A percentile compares a stretch with the other conserved stretches of the same genome.
phyloP scores from a whole-genome alignment of 164 flowering plant genomes.

The Hamamelis virginiana region DNA sequence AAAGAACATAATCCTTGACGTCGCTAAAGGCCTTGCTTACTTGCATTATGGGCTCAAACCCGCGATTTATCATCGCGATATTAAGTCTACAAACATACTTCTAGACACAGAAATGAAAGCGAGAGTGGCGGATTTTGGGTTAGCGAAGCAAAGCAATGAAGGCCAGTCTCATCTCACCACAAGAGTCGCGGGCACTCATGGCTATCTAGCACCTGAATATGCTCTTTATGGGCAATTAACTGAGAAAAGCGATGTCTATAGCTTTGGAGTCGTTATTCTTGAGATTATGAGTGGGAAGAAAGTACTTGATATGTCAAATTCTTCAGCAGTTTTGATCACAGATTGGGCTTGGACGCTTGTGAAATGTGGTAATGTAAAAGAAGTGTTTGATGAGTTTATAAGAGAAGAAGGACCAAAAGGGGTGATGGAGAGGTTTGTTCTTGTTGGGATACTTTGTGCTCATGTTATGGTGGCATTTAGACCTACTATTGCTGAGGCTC shows the following conservation, averaged over 20 bases:
- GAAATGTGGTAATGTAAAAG: slow-evolving; percentile 24
- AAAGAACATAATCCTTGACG: slow-evolving; percentile 38
- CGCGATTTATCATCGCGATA: slow-evolving; percentile 35
- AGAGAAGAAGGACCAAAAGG: slow-evolving; percentile 32
- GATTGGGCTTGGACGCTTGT: slow-evolving; percentile 44
- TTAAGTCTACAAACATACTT: slow-evolving; percentile 36
- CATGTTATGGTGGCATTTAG: slow-evolving; percentile 45
- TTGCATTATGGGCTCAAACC: slow-evolving; percentile 38
- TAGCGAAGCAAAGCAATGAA: slow-evolving; percentile 30
- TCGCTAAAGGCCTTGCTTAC: slow-evolving; percentile 39
- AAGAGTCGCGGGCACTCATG: slow-evolving; percentile 37
- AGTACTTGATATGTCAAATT: slow-evolving; percentile 24
- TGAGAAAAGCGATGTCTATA: slow-evolving; percentile 43
- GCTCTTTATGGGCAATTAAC: slow-evolving; percentile 42
- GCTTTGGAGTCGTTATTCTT: slow-evolving; percentile 39
- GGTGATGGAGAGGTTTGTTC: slow-evolving; percentile 46
- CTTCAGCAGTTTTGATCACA: slow-evolving; percentile 27
- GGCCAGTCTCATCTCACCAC: slow-evolving; percentile 43
- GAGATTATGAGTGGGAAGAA: slow-evolving; percentile 39
- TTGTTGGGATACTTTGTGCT: slow-evolving; percentile 43
- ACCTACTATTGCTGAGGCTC: slow-evolving; percentile 42
- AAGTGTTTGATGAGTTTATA: slow-evolving; percentile 26
- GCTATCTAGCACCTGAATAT: slow-evolving; percentile 39
- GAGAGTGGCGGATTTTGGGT: slow-evolving; percentile 37
- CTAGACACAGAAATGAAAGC: slow-evolving; percentile 37